Evolutionary conservation across 805 yeast genomes (phyloP), one percentile per base, ranked within the genome.

Genomic region (Myxozyma kluyveri): DNA sequence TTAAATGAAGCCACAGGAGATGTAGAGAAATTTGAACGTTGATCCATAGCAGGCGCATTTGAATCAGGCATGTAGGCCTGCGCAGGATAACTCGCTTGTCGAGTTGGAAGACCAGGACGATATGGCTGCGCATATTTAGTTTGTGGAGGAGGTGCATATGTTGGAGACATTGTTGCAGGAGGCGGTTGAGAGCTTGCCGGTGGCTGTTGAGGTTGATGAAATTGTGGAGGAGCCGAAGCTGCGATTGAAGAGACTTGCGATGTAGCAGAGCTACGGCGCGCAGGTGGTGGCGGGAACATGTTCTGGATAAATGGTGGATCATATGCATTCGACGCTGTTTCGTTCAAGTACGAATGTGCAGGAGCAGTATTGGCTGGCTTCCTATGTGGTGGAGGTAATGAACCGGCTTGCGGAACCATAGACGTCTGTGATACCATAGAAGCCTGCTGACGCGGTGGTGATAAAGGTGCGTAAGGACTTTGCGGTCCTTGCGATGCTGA

Each of bases 231-330:
- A 50, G 49, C 9, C 29, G 50, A 21, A 5, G 49, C 24, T 24
- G 39, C 26, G 5, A 5, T 33, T 32, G 12, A 29, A 47, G 49
- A n/a, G 56, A 44, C 35, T 27, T 36, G 19, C 42, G 36, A 41
- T 37, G 27, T 49, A 19, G 55, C 22, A 35, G 43, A 22, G 47
- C 37, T 6, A 22, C 36, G 4, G 52, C 23, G 7, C 47, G 46
- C 32, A 35, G 33, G 24, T 3, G 54, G 50, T 14, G 50, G 49
- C n/a, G 33, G 31, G 29, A 12, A 45, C 29, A 42, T 14, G 5
- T 41, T 18, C 10, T 45, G 35, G 12, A 45, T 14, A 29, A 50
- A 51, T 3, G 56, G 51, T 2, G 45, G 51, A 38, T 51, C 56
- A 31, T 47, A 52, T 3, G 52, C 56, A 26, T 47, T 44, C 19